Conservation (phyloP, 2,329 filamentous ascomycete genomes). For the Emergomyces orientalis region DNA sequence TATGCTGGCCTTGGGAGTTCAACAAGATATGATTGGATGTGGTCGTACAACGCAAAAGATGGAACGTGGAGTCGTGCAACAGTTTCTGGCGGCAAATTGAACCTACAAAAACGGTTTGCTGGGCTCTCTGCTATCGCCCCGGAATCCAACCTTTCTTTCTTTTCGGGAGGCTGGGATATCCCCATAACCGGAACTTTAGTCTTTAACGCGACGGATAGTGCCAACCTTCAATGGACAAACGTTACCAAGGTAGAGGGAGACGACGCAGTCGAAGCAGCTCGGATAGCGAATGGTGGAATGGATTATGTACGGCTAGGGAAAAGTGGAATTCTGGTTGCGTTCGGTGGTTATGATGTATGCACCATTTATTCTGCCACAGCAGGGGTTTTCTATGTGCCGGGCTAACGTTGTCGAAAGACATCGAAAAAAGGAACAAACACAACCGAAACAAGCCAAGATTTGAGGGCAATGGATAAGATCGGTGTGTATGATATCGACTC, state of each 20-base stretch:
- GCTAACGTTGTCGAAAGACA: background rate
- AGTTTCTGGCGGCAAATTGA: constrained; percentile 5
- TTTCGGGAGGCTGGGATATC: background rate
- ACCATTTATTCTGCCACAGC: background rate
- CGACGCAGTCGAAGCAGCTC: background rate
- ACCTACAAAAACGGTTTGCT: background rate
- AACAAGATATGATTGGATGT: constrained; percentile 8
- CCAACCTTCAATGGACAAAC: constrained; percentile 4
- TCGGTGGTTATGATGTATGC: constrained; percentile 10
- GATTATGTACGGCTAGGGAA: constrained; percentile 9
- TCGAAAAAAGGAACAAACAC: constrained; percentile 1
- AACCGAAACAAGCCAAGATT: background rate
- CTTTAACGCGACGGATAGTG: constrained; percentile 3
- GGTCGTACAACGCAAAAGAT: constrained; percentile 2
- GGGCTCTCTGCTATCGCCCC: constrained; percentile 4
- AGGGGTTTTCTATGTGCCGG: background rate
- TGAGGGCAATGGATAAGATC: constrained; percentile 6
- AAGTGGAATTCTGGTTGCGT: constrained; percentile 6
- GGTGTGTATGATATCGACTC: constrained; percentile 7
- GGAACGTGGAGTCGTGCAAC: background rate
- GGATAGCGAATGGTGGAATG: constrained; percentile 8
- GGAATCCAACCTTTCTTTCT: constrained; percentile 8
- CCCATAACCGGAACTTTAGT: constrained; percentile 5
- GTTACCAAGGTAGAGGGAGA: constrained; percentile 2
- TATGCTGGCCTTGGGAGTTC: constrained; percentile 1